Evolutionary conservation across 352 stramenopile genomes (phyloP).

Genomic region (Blastocystis sp.): DNA sequence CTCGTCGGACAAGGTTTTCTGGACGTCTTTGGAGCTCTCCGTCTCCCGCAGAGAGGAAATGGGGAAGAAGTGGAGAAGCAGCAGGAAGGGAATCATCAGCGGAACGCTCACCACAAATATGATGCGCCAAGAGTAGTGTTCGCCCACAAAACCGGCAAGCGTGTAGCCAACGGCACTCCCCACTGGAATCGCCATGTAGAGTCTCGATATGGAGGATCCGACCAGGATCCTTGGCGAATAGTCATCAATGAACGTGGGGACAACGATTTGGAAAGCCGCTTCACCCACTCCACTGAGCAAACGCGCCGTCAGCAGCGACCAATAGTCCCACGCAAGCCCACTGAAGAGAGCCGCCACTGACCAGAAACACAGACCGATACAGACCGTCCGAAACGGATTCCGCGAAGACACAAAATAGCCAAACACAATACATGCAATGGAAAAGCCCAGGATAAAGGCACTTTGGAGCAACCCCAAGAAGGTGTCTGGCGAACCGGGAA

Average conservation of each 20-base stretch:
- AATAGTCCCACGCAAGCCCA: conserved; percentile 32
- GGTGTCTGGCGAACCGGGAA: neutral
- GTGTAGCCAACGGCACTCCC: conserved; percentile 24
- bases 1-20: neutral
- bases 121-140: conserved; percentile 41
- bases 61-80: conserved; percentile 19
- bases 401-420: conserved; percentile 17
- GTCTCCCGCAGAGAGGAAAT: neutral
- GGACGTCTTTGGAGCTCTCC: neutral
- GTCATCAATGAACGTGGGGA: conserved; percentile 45
- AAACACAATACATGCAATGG: conserved; percentile 31
- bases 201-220: neutral
- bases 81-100: neutral
- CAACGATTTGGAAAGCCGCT: conserved; percentile 40
- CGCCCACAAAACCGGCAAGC: conserved; percentile 10
- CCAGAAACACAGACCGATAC: conserved; percentile 8
- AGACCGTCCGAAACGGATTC: conserved; percentile 2
- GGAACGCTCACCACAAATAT: conserved; percentile 1
- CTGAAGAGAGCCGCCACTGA: neutral
- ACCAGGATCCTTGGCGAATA: neutral
- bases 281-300: conserved; percentile 41
- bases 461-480: conserved; percentile 17
- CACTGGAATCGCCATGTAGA: conserved; percentile 23
- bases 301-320: conserved; percentile 9
- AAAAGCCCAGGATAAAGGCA: conserved; percentile 26